Evolutionary conservation across 257 asterid species (phyloP).

Genomic region (Lycium barbarum): DNA sequence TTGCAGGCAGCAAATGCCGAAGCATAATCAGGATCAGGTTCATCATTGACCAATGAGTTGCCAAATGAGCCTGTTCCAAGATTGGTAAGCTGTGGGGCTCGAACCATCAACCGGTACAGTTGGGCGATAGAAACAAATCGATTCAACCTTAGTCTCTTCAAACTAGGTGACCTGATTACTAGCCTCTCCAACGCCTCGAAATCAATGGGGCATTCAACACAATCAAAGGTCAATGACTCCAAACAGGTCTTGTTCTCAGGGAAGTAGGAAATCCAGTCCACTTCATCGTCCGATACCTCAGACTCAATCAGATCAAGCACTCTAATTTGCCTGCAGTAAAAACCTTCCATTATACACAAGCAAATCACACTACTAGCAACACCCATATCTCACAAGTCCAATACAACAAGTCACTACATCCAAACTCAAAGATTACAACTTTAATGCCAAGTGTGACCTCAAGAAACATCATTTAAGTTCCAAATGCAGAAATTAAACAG

Average conservation of each 20-base stretch:
- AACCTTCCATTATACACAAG: not conserved
- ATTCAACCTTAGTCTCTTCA: conserved; percentile 54
- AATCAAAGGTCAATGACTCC: conserved; percentile 55
- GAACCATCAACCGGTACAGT: conserved; percentile 52
- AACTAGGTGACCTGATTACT: conserved; percentile 52
- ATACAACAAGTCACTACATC: not conserved
- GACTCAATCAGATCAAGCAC: conserved; percentile 60
- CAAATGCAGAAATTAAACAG: conserved; percentile 22
- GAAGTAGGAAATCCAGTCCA: conserved; percentile 61
- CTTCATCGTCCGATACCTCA: conserved; percentile 51
- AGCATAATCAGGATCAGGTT: conserved; percentile 48
- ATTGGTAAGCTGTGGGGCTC: conserved; percentile 63
- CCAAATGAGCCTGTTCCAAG: conserved; percentile 62
- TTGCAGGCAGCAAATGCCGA: conserved; percentile 63
- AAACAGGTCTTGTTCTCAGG: conserved; percentile 51
- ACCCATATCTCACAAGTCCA: conserved; percentile 9
- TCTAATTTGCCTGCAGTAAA: conserved; percentile 53
- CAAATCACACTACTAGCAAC: conserved; percentile 10
- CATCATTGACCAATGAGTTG: conserved; percentile 38
- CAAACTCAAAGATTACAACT: not conserved
- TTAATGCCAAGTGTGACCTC: not conserved
- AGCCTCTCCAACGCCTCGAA: conserved; percentile 56
- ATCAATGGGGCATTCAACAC: conserved; percentile 51
- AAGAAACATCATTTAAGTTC: not conserved
- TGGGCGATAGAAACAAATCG: conserved; percentile 44